Base-by-base conservation (phyloP, 2,329 filamentous ascomycete genomes). In the Penicillium brevicompactum region DNA sequence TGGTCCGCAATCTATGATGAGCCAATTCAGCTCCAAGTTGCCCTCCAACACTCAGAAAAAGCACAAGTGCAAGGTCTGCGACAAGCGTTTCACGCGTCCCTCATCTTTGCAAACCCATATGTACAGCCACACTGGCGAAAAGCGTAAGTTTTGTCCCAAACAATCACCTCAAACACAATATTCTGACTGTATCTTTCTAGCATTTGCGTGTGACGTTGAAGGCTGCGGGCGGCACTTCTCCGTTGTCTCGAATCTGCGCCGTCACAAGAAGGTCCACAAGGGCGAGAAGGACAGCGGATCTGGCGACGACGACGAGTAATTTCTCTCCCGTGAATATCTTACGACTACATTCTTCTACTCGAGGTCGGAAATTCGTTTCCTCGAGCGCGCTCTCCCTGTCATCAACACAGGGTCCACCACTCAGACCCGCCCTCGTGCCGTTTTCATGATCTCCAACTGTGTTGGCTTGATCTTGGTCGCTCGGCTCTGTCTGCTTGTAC, bases 41-140 rank as follows among this genome's bases (percentile, higher is more conserved):
- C 92, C 92, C 0, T 92, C 91, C 16, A 96, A 91, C 77, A 94
- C 93, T 9, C 92, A 97, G 73, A 97, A 97, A 86, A 97, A 97
- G 82, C 94, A 97, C 80, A 97, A 97, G 81, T 97, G 93, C 84
- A 97, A 96, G 79, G 90, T 97, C 57, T 97, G 93, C 80, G 93
- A 97, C 76, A 97, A 97, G 83, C 87, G 93, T 42, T 97, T 97
- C 74, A 97, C 93, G 2, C 85, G 93, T 51, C 93, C 93, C 1
- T 96, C 92, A 71, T 97, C 93, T 13, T 76, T 97, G 38, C 93
- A 97, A 73, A 97, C 93, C 31, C 93, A 97, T 73, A 97, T 97
- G 90, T 97, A 97, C 78, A 96, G 92, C 76, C 93, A 97, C 71
- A 97, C 93, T 53, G 93, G 93, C 71, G 93, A 97, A 76, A 97